Evolutionary conservation across 2,329 filamentous ascomycete species (phyloP), one percentile per base, ranked within the genome.

Genomic region (Trichoderma aggressivum): DNA sequence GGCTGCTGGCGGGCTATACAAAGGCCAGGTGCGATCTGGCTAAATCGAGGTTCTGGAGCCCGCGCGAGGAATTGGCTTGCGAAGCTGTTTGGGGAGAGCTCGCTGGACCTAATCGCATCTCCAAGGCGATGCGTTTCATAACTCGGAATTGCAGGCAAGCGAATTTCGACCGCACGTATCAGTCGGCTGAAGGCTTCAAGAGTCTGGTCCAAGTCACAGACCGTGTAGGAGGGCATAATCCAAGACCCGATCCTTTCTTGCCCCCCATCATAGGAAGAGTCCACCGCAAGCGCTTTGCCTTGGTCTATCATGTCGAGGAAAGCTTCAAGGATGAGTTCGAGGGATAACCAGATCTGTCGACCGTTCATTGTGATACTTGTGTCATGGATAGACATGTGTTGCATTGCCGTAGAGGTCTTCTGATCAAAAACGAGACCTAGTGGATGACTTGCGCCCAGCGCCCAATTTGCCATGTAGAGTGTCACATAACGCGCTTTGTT

Each of bases 401-500:
- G 66, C 24, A 69, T 69, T 28, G 66, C 66, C 39, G 56, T 69
- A n/a, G 30, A 61, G 8, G 34, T 53, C 28, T 69, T 36, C 56
- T 69, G 66, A 11, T 69, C 66, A 28, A 69, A 36, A 11, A 69
- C 39, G 8, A 69, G 66, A n/a, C 66, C 66, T 39, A 69, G n/a
- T 11, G 66, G 66, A 28, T 69, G 39, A 12, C 39, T 61, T 28
- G 66, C 56, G 28, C 66, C 66, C 28, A 69, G 56, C 8, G 56
- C 66, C 66, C 66, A 69, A 36, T 61, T 69, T 3, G 66, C 66
- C 66, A 69, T 69, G 39, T 69, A 69, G 36, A 69, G 66, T 8
- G 66, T 69, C 39, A 69, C 66, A 10, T 69, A 69, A 26, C 56
- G 66, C 36, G 10, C 4, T n/a, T 69, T 69, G 39, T 69, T 69